Evolutionary conservation across 2,329 filamentous ascomycete species (phyloP).

Genomic region (Calonectria henricotiae): DNA sequence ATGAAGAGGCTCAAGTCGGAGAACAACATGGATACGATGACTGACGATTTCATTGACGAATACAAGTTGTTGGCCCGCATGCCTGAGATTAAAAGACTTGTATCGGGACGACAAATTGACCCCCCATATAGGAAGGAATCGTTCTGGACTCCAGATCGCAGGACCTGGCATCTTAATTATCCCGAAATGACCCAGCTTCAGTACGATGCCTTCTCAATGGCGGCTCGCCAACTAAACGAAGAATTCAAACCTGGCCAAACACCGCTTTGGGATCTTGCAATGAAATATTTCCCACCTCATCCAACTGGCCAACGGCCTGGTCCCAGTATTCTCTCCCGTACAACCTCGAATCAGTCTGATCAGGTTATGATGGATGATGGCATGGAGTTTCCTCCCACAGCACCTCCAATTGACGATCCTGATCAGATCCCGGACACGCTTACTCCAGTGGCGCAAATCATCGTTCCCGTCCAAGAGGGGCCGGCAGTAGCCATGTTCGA

Average conservation of each 20-base stretch:
- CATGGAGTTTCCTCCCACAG: constrained; percentile 56
- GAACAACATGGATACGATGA: constrained; percentile 58
- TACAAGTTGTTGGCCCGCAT: constrained; percentile 66
- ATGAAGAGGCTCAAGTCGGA: constrained; percentile 73
- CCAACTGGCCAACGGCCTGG: constrained; percentile 41
- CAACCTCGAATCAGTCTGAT: constrained; percentile 48
- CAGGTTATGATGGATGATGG: constrained; percentile 50
- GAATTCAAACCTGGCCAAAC: constrained; percentile 69
- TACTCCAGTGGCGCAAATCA: constrained; percentile 57
- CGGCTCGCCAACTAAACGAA: constrained; percentile 68
- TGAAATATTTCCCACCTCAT: constrained; percentile 72
- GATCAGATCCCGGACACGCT: constrained; percentile 59
- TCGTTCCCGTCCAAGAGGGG: constrained; percentile 60
- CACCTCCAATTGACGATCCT: constrained; percentile 46
- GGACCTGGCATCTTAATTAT: constrained; percentile 75
- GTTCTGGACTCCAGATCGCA: constrained; percentile 73
- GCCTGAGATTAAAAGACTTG: constrained; percentile 65
- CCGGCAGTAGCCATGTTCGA: constrained; percentile 76
- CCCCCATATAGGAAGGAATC: constrained; percentile 70
- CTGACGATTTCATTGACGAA: constrained; percentile 61
- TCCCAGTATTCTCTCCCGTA: constrained; percentile 36
- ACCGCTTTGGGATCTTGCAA: constrained; percentile 71
- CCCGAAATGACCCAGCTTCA: constrained; percentile 77
- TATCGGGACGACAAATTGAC: constrained; percentile 73
- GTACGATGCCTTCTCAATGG: constrained; percentile 70